Evolutionary conservation across 495 filamentous ascomycete species (phyloP).

Genomic region (Tetracladium setigerum): DNA sequence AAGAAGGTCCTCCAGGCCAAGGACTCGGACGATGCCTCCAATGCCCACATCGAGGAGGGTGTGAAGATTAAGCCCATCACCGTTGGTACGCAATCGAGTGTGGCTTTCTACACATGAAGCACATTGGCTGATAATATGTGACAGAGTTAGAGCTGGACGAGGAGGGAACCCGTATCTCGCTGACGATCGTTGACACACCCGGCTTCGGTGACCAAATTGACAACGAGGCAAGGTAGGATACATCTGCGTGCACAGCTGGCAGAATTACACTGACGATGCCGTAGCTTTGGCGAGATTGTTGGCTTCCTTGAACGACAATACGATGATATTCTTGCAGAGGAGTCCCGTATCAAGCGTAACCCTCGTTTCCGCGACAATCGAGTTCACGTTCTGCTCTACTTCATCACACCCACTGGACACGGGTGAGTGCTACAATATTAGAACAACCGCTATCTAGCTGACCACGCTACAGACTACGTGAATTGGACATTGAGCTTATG

Average conservation of each 20-base stretch:
- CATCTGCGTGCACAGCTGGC: constrained; percentile 13
- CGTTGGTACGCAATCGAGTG: constrained; percentile 59
- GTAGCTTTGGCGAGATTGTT: constrained; percentile 91
- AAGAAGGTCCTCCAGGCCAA: constrained; percentile 83
- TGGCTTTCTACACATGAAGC: neutral
- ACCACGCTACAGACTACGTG: constrained; percentile 62
- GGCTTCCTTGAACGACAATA: constrained; percentile 98
- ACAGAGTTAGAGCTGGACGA: constrained; percentile 93
- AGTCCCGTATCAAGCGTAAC: constrained; percentile 99
- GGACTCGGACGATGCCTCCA: constrained; percentile 80
- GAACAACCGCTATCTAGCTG: neutral
- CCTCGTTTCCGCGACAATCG: constrained; percentile 98
- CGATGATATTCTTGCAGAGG: constrained; percentile 96
- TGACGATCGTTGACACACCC: constrained; percentile 97
- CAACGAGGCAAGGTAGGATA: constrained; percentile 84
- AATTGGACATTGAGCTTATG: constrained; percentile 99
- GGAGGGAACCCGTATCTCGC: constrained; percentile 93
- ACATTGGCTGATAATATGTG: constrained; percentile 12
- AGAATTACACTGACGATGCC: constrained; percentile 6
- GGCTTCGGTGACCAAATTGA: constrained; percentile 99
- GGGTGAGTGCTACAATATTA: constrained; percentile 46
- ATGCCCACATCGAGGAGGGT: constrained; percentile 90
- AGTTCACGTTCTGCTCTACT: constrained; percentile 96
- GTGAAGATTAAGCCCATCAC: constrained; percentile 98
- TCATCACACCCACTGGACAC: constrained; percentile 97